Evolutionary conservation across 2,329 filamentous ascomycete species (phyloP).

Genomic region (Neurospora sp.): DNA sequence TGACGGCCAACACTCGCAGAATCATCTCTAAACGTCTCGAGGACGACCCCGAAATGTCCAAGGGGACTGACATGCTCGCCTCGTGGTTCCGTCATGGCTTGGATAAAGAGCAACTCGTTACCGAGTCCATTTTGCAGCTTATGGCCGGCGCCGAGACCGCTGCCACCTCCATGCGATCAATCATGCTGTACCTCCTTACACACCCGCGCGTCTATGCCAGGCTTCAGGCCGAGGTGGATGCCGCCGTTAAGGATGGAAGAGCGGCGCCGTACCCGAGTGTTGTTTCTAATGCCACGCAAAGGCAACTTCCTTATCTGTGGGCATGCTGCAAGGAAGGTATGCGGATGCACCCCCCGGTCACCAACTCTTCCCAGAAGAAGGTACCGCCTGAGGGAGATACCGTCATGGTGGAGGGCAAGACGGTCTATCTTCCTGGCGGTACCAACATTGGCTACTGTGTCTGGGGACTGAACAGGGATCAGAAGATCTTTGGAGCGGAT

Average conservation of each 20-base stretch:
- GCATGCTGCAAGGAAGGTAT: constrained; percentile 7
- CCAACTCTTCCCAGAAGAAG: constrained; percentile 12
- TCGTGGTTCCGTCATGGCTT: constrained; percentile 22
- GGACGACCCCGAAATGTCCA: constrained; percentile 10
- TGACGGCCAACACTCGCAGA: constrained; percentile 23
- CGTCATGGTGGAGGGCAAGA: constrained; percentile 11
- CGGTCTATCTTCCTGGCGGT: constrained; percentile 20
- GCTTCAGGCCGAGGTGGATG: constrained; percentile 13
- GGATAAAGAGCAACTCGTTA: constrained; percentile 14
- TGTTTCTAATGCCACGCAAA: neutral
- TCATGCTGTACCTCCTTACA: constrained; percentile 10
- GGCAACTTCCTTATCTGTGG: constrained; percentile 4
- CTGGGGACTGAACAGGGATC: constrained; percentile 6
- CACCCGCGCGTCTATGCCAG: constrained; percentile 9
- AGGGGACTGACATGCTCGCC: constrained; percentile 20
- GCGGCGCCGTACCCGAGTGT: neutral
- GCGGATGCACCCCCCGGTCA: constrained; percentile 5
- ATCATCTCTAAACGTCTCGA: constrained; percentile 19
- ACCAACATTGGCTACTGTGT: constrained; percentile 11
- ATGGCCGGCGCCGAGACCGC: constrained; percentile 14
- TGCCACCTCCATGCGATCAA: constrained; percentile 8
- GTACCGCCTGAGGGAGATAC: constrained; percentile 19
- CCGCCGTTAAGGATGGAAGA: neutral
- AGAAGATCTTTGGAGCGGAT: constrained; percentile 23
- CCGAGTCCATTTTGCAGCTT: constrained; percentile 10